Percentiles rank a stretch among this genome's conserved stretches.
Evolutionary conservation across 805 yeast genomes (phyloP).

Genomic region (Phaffomyces antillensis): DNA sequence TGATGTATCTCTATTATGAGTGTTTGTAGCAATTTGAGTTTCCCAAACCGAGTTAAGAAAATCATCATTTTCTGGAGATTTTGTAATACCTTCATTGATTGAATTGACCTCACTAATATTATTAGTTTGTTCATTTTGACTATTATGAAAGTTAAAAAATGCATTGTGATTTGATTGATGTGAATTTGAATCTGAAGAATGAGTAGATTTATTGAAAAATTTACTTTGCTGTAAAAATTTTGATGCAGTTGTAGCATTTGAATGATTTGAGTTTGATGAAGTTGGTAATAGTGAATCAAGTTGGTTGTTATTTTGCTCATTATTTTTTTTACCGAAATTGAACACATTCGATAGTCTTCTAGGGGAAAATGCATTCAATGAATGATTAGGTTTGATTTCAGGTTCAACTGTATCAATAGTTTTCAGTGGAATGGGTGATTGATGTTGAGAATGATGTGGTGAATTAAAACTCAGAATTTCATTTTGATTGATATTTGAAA

Average conservation of each 20-base stretch:
- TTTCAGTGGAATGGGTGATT: conserved; percentile 1
- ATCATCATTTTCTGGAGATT: conserved; percentile 1
- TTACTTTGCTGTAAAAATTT: conserved; percentile 16
- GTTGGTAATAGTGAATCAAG: neutral
- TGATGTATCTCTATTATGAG: conserved; percentile 13
- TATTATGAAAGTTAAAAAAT: conserved; percentile 1
- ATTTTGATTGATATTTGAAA: conserved; percentile 19
- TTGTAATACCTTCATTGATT: neutral
- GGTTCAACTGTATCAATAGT: neutral
- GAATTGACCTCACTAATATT: neutral
- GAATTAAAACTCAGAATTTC: conserved; percentile 2
- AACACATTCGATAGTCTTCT: conserved; percentile 26
- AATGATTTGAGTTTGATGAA: neutral
- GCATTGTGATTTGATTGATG: neutral
- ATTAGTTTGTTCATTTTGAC: neutral
- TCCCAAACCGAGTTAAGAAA: conserved; percentile 8
- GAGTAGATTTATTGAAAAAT: conserved; percentile 15
- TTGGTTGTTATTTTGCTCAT: conserved; percentile 1
- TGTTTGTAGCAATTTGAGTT: neutral
- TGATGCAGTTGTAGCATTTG: conserved; percentile 1
- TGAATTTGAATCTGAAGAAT: conserved; percentile 2
- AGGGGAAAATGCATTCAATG: conserved; percentile 22
- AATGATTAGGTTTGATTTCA: conserved; percentile 1
- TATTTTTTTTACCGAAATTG: conserved; percentile 19
- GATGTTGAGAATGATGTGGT: conserved; percentile 12